Evolutionary conservation across 257 asterid genomes (phyloP).

Genomic region (Solanum pinnatisectum): DNA sequence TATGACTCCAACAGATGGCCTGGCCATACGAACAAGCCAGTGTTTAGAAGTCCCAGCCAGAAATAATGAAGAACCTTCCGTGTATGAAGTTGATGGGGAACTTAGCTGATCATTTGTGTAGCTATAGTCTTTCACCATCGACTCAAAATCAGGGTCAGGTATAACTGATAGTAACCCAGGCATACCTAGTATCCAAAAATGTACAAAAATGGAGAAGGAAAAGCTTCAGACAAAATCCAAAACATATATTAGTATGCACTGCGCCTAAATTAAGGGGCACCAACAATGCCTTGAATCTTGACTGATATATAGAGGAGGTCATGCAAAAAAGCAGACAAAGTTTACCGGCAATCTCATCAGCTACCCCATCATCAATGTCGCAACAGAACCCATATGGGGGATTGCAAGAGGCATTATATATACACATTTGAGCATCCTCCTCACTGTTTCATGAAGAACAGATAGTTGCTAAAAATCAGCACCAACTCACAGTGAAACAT

Average conservation of each 20-base stretch:
- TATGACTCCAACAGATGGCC: constrained; percentile 56
- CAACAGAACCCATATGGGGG: constrained; percentile 78
- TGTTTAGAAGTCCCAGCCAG: constrained; percentile 48
- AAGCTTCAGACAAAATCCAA: not conserved
- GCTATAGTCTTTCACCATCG: constrained; percentile 44
- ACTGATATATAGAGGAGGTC: not conserved
- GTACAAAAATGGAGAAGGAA: not conserved
- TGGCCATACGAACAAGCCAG: constrained; percentile 69
- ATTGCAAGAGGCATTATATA: constrained; percentile 64
- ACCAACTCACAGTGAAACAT: not conserved
- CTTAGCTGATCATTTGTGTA: constrained; percentile 15
- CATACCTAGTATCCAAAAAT: constrained; percentile 31
- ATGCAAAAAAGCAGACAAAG: not conserved
- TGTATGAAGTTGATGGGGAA: constrained; percentile 13
- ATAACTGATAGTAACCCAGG: constrained; percentile 55
- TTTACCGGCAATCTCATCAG: constrained; percentile 53
- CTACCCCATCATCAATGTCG: constrained; percentile 56
- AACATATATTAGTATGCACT: not conserved
- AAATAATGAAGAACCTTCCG: constrained; percentile 35
- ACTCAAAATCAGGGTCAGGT: constrained; percentile 59
- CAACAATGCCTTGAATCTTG: not conserved
- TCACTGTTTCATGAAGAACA: constrained; percentile 29
- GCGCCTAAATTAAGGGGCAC: not conserved
- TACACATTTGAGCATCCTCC: constrained; percentile 77
- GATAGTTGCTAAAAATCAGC: not conserved